Evolutionary conservation across 352 stramenopile genomes (phyloP).

Genomic region (Phytophthora syringae): DNA sequence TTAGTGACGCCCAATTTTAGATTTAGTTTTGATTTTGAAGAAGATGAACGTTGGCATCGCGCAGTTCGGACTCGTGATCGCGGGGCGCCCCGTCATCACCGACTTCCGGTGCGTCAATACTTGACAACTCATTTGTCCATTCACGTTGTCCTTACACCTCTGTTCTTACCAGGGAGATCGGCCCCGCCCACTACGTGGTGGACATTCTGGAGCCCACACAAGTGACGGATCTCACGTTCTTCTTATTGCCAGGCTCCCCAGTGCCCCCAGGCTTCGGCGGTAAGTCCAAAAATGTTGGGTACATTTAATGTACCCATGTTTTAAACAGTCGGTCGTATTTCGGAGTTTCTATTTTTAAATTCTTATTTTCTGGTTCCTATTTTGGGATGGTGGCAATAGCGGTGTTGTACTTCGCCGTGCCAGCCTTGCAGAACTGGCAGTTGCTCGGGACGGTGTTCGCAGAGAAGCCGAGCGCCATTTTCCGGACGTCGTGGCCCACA

Average conservation of each 20-base stretch:
- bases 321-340: no score
- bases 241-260: constrained; percentile 66
- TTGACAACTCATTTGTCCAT: no score
- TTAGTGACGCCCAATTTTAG: no score
- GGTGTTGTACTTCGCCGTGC: constrained; percentile 77
- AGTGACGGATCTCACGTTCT: constrained; percentile 80
- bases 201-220: constrained; percentile 63
- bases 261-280: constrained; percentile 64
- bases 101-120: constrained; percentile 55
- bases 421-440: constrained; percentile 74
- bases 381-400: constrained; percentile 34
- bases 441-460: constrained; percentile 75
- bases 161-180: constrained; percentile 51
- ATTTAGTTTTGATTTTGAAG: no score
- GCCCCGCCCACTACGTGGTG: constrained; percentile 64
- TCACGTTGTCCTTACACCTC: neutral
- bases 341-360: no score
- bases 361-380: no score
- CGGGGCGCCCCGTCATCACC: constrained; percentile 66
- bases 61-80: constrained; percentile 74
- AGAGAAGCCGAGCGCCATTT: constrained; percentile 74
- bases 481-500: constrained; percentile 69
- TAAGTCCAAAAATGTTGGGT: constrained; percentile 21
- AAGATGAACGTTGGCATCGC: constrained; percentile 44
- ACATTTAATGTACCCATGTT: constrained; percentile 11